Conservation (phyloP, 352 stramenopile species). For the Pythium rhizo-oryzae region DNA sequence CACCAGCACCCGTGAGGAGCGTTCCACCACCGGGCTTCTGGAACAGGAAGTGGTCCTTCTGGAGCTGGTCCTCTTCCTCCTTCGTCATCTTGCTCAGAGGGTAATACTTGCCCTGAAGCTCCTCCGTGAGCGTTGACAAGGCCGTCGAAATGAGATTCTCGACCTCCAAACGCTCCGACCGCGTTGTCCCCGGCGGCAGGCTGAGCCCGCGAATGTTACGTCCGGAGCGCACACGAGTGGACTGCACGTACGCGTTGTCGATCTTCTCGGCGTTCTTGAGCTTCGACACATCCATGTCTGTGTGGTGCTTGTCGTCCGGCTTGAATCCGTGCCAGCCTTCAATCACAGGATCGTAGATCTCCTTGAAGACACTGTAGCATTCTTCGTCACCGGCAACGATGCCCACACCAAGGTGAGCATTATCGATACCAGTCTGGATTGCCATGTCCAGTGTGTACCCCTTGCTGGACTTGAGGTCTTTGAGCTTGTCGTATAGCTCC, state of each 20-base stretch:
- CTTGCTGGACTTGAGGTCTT: constrained; percentile 66
- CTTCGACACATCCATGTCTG: constrained; percentile 83
- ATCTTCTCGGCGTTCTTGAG: constrained; percentile 70
- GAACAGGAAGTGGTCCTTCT: constrained; percentile 93
- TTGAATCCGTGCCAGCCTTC: constrained; percentile 89
- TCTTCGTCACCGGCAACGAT: constrained; percentile 88
- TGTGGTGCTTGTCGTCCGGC: constrained; percentile 74
- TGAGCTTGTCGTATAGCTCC: constrained; percentile 84
- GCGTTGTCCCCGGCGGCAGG: constrained; percentile 87
- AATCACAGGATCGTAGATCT: constrained; percentile 85
- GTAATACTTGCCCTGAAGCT: constrained; percentile 89
- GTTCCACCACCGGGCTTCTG: constrained; percentile 92
- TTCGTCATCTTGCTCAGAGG: constrained; percentile 91
- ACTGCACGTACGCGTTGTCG: constrained; percentile 87
- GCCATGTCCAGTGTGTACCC: constrained; percentile 86
- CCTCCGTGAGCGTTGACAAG: constrained; percentile 62
- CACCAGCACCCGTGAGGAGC: constrained; percentile 80
- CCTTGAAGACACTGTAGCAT: constrained; percentile 81
- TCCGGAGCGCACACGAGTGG: constrained; percentile 91
- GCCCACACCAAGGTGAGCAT: constrained; percentile 77
- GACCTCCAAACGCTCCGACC: constrained; percentile 79
- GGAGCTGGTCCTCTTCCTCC: constrained; percentile 90
- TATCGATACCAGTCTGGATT: constrained; percentile 88
- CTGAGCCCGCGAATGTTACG: constrained; percentile 89
- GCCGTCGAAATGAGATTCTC: constrained; percentile 86